Percentiles rank a stretch among this genome's conserved stretches.
These are phyloP conservation scores for Diaporthe vaccinii DNA, from an alignment of 2,329 filamentous ascomycete genomes.

Conservation along the genomic window DNA sequence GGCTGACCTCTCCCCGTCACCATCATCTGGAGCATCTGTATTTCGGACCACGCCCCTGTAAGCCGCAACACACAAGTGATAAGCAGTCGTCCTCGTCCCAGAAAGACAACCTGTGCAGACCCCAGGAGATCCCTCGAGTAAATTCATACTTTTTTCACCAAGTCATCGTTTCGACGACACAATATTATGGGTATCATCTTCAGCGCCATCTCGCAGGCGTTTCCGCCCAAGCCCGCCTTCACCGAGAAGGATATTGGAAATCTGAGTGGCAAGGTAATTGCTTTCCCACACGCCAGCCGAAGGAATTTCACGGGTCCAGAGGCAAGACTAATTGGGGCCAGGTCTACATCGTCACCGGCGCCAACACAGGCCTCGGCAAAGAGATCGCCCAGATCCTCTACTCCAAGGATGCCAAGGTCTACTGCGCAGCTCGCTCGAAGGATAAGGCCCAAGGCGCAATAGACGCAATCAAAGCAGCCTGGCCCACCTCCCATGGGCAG, in stretches of 20 bases:
- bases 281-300: neutral
- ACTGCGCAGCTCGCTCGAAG: slow-evolving; percentile 61
- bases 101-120: neutral
- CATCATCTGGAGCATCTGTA: neutral
- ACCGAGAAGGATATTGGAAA: slow-evolving; percentile 50
- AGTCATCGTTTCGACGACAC: neutral
- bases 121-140: neutral
- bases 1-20: slow-evolving; percentile 16
- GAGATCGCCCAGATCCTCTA: slow-evolving; percentile 66
- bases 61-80: neutral
- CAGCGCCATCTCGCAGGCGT: slow-evolving; percentile 42
- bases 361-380: slow-evolving; percentile 57
- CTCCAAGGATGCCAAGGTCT: slow-evolving; percentile 62
- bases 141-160: too few species aligned
- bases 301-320: too few species aligned
- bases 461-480: slow-evolving; percentile 50
- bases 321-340: slow-evolving; percentile 33
- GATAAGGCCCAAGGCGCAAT: slow-evolving; percentile 58
- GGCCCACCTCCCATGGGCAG: slow-evolving; percentile 42
- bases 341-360: slow-evolving; percentile 62
- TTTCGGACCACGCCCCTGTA: neutral
- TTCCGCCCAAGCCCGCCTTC: slow-evolving; percentile 48
- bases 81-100: neutral
- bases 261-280: slow-evolving; percentile 45
- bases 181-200: slow-evolving; percentile 10